Conservation (phyloP, 2,329 filamentous ascomycete genomes). For the Fusarium algeriense region DNA sequence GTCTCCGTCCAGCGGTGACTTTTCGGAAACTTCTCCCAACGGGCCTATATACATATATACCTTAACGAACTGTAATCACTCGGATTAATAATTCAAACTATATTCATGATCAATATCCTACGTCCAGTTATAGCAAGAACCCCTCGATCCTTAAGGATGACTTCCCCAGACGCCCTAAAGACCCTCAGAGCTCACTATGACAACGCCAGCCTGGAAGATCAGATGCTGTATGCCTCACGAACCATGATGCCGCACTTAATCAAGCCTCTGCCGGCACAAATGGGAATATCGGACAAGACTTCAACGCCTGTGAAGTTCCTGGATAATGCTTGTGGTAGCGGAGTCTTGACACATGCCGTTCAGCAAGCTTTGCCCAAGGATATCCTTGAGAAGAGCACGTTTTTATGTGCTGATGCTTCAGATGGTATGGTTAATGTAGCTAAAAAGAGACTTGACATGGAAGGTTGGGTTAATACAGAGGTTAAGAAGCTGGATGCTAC, state of each 20-base stretch:
- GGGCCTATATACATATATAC: conserved; percentile 5
- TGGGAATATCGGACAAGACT: conserved; percentile 37
- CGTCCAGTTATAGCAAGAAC: background rate
- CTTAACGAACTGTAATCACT: background rate
- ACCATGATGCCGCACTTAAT: conserved; percentile 37
- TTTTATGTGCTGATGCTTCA: conserved; percentile 64
- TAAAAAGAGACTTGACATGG: conserved; percentile 52
- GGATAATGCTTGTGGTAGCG: conserved; percentile 67
- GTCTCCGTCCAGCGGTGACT: conserved; percentile 34
- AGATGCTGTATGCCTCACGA: conserved; percentile 37
- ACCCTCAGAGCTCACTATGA: conserved; percentile 35
- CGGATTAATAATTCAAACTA: background rate
- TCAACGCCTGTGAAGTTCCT: conserved; percentile 56
- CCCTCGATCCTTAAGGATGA: conserved; percentile 14
- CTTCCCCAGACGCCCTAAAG: conserved; percentile 12
- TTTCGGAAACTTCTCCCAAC: conserved; percentile 35
- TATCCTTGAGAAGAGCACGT: conserved; percentile 57
- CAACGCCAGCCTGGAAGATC: conserved; percentile 20
- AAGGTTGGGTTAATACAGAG: conserved; percentile 62
- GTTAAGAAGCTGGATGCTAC: conserved; percentile 60
- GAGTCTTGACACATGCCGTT: conserved; percentile 61
- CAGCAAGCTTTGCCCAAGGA: conserved; percentile 55
- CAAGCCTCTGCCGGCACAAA: conserved; percentile 41
- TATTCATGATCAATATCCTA: background rate
- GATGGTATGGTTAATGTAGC: conserved; percentile 57